These are phyloP conservation scores for Xenoacremonium recifei DNA, from an alignment of 2,329 filamentous ascomycete genomes.

Conservation along the genomic window DNA sequence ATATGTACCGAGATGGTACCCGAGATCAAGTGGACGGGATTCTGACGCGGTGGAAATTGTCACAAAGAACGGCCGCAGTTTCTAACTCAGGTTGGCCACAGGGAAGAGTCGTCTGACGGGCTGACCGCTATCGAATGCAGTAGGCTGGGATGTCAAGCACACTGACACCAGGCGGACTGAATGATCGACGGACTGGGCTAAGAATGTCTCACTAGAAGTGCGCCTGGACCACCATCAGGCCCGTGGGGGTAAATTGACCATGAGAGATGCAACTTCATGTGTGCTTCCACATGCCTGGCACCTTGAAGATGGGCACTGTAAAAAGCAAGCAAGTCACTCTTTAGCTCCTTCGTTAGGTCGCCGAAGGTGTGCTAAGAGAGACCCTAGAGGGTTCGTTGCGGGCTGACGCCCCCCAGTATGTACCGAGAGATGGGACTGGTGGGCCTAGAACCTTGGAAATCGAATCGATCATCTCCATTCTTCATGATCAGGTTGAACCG, in stretches of 20 bases:
- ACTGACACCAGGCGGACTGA: slow-evolving; percentile 12
- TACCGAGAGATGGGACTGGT: too few species aligned
- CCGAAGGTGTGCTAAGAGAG: slow-evolving; percentile 1
- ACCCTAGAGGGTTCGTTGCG: background rate
- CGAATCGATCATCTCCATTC: too few species aligned
- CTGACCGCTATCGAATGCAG: slow-evolving; percentile 14
- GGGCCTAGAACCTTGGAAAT: too few species aligned
- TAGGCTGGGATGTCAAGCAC: slow-evolving; percentile 11
- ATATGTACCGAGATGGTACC: slow-evolving; percentile 3
- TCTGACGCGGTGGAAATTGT: too few species aligned
- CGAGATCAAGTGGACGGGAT: slow-evolving; percentile 1
- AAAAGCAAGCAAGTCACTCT: slow-evolving; percentile 19
- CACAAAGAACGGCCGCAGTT: slow-evolving; percentile 5
- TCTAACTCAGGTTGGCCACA: slow-evolving; percentile 2
- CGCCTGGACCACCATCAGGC: slow-evolving; percentile 20
- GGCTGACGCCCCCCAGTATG: too few species aligned
- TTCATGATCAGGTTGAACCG: too few species aligned
- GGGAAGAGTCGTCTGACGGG: slow-evolving; percentile 3
- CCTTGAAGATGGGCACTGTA: slow-evolving; percentile 13
- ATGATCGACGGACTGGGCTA: slow-evolving; percentile 25
- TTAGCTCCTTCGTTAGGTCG: slow-evolving; percentile 1
- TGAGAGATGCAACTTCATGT: slow-evolving; percentile 19
- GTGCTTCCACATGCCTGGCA: slow-evolving; percentile 16
- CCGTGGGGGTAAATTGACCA: slow-evolving; percentile 21
- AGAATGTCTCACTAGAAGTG: slow-evolving; percentile 20